Evolutionary conservation across 2,329 filamentous ascomycete species (phyloP).

Genomic region (Ophiostoma novo-ulmi): DNA sequence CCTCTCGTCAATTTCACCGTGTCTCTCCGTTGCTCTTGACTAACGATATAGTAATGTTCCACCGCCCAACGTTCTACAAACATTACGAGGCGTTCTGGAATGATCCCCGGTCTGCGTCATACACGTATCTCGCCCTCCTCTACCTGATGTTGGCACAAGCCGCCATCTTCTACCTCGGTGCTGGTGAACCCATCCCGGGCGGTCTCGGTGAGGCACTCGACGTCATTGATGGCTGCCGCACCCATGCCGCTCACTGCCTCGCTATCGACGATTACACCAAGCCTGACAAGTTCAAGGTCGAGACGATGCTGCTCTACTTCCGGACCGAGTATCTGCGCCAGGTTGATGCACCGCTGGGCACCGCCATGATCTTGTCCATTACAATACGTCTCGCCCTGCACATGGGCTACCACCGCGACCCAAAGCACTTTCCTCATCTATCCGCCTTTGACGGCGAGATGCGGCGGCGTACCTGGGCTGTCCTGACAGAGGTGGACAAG

Average conservation of each 20-base stretch:
- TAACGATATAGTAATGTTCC: slow-evolving; percentile 31
- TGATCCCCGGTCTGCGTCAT: slow-evolving; percentile 21
- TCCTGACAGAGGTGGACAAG: slow-evolving; percentile 44
- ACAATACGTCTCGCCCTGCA: slow-evolving; percentile 32
- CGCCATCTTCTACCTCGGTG: slow-evolving; percentile 30
- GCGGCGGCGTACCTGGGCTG: slow-evolving; percentile 45
- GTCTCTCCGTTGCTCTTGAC: not conserved
- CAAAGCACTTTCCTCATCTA: slow-evolving; percentile 39
- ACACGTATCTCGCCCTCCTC: slow-evolving; percentile 33
- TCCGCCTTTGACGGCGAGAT: slow-evolving; percentile 49
- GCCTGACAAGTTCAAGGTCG: slow-evolving; percentile 31
- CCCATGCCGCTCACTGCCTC: slow-evolving; percentile 32
- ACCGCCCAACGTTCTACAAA: slow-evolving; percentile 31
- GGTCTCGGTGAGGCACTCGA: slow-evolving; percentile 27
- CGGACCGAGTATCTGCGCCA: slow-evolving; percentile 31
- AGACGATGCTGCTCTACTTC: slow-evolving; percentile 32
- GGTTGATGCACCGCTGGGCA: slow-evolving; percentile 30
- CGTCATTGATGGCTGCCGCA: slow-evolving; percentile 30
- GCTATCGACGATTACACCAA: slow-evolving; percentile 33
- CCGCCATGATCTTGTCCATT: slow-evolving; percentile 31
- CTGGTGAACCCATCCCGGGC: slow-evolving; percentile 27
- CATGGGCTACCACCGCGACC: slow-evolving; percentile 47
- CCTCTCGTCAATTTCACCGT: not conserved
- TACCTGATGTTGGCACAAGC: slow-evolving; percentile 33
- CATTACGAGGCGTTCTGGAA: slow-evolving; percentile 34